A percentile compares a stretch with the other conserved stretches of the same genome.
These are phyloP conservation scores for Aegilops umbellulata DNA, from an alignment of 176 grass and related monocot genomes.

Conservation along the genomic window DNA sequence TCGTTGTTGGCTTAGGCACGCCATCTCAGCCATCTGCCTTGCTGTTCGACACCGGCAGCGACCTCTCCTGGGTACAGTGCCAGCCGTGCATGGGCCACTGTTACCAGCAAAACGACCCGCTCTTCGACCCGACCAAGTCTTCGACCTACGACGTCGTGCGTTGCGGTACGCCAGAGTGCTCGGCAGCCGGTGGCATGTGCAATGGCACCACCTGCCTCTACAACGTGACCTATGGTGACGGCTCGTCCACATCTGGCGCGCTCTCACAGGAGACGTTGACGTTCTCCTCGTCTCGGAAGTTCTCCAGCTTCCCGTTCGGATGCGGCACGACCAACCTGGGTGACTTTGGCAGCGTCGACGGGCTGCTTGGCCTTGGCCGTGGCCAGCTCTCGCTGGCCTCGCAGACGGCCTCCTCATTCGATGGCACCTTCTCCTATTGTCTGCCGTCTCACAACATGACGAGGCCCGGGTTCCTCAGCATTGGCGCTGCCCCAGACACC, in stretches of 20 bases:
- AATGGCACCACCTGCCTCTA: constrained; percentile 46
- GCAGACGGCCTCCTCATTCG: constrained; percentile 41
- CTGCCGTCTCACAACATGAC: constrained; percentile 42
- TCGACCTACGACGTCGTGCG: constrained; percentile 43
- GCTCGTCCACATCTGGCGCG: constrained; percentile 39
- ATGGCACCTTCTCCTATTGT: constrained; percentile 67
- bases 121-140: constrained; percentile 66
- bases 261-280: constrained; percentile 52
- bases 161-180: constrained; percentile 40
- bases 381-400: constrained; percentile 41
- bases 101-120: constrained; percentile 52
- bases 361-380: constrained; percentile 65
- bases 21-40: constrained; percentile 29
- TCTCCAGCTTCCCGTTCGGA: constrained; percentile 66
- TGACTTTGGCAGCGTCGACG: constrained; percentile 37
- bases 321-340: constrained; percentile 43
- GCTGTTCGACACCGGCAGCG: constrained; percentile 70
- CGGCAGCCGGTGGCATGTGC: not conserved
- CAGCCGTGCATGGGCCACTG: constrained; percentile 53
- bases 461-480: constrained; percentile 45
- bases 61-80: constrained; percentile 81
- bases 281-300: not conserved
- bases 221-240: constrained; percentile 42
- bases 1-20: constrained; percentile 59
- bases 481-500: constrained; percentile 30